Conservation (phyloP, 2,329 filamentous ascomycete species). For the Cytospora chrysosperma region DNA sequence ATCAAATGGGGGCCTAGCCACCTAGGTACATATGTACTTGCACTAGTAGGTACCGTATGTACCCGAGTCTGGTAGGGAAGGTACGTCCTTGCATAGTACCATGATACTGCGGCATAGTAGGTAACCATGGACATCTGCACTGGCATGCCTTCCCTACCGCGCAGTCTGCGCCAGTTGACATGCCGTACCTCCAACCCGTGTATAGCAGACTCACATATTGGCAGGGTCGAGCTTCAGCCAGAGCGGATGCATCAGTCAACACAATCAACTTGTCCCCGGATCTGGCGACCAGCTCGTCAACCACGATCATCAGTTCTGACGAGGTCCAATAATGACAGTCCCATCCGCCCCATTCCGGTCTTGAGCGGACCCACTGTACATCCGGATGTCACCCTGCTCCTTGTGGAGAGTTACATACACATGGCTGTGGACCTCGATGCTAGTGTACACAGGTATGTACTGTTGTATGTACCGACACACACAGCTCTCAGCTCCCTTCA, state of each 20-base stretch:
- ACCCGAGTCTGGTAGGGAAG: not conserved
- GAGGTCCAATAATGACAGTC: not conserved
- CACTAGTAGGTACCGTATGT: too few species aligned
- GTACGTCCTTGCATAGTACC: not conserved
- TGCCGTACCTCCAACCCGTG: not conserved
- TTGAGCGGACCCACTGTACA: not conserved
- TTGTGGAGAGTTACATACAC: not conserved
- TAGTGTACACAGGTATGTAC: too few species aligned
- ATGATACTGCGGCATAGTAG: too few species aligned
- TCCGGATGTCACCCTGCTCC: not conserved
- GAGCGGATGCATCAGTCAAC: not conserved
- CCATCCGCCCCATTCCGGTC: not conserved
- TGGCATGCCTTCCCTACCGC: too few species aligned
- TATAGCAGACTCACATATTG: not conserved
- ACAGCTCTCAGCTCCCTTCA: not conserved
- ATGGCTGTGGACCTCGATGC: not conserved
- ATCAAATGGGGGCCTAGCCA: not conserved
- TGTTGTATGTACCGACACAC: not conserved
- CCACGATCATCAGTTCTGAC: not conserved
- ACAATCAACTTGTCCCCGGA: not conserved
- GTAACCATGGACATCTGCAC: too few species aligned
- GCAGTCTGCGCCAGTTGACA: too few species aligned
- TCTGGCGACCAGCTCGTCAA: not conserved
- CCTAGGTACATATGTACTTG: too few species aligned
- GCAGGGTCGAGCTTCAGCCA: not conserved